Conservation (phyloP, 768 basidiomycete genomes). For the Suillus fuscotomentosus region DNA sequence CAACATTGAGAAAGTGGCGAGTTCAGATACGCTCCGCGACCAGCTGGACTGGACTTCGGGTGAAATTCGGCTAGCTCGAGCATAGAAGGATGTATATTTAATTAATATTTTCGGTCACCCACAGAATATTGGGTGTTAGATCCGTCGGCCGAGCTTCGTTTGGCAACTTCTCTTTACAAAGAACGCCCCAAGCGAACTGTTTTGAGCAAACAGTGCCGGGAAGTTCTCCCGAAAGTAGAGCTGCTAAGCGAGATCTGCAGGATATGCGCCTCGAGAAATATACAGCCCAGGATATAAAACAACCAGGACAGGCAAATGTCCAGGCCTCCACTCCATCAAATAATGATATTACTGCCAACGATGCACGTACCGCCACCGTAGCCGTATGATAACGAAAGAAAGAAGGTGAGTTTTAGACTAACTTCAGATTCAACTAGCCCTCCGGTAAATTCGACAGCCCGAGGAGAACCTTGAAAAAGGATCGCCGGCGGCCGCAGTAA, state of each 20-base stretch:
- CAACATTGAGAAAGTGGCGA: not conserved
- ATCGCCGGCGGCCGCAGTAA: not conserved
- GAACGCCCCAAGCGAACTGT: not conserved
- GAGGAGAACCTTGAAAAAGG: not conserved
- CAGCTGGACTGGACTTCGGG: not conserved
- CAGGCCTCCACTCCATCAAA: not conserved
- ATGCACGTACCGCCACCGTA: not conserved
- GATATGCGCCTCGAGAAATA: not conserved
- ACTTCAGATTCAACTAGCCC: not conserved
- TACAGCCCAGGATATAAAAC: not conserved
- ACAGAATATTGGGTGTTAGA: not conserved
- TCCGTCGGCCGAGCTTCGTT: not conserved
- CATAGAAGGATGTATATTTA: not conserved
- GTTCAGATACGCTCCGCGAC: not conserved
- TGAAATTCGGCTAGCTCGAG: not conserved
- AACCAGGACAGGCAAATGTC: not conserved
- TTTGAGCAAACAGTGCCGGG: not conserved
- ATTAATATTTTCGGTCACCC: not conserved
- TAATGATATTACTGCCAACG: not conserved
- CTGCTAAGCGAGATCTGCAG: not conserved
- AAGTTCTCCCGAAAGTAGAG: not conserved
- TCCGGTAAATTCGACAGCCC: not conserved
- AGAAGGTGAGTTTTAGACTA: not conserved
- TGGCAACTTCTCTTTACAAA: not conserved
- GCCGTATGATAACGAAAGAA: not conserved